Percentiles rank a stretch among this genome's conserved stretches.
Conservation (phyloP, 495 filamentous ascomycete genomes). For the Apiosordaria backusii region DNA sequence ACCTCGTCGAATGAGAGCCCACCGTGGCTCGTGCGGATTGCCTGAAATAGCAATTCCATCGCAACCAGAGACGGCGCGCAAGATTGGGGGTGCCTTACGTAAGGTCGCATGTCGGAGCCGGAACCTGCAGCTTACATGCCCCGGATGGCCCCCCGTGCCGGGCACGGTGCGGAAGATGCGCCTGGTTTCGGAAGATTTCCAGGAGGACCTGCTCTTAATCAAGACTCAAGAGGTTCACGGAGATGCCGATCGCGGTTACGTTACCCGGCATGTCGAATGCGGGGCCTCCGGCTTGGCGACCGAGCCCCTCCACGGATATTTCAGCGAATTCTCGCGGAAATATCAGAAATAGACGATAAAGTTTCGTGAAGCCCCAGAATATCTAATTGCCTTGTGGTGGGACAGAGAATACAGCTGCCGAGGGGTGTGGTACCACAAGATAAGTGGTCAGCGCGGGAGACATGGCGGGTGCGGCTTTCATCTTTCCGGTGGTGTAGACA, state of each 20-base stretch:
- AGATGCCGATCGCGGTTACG: neutral
- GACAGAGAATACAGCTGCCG: neutral
- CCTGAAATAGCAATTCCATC: neutral
- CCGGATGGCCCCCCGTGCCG: neutral
- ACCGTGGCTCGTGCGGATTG: neutral
- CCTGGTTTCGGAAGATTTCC: neutral
- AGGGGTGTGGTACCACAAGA: constrained; percentile 1
- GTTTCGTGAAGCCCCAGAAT: neutral
- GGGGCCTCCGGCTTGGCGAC: neutral
- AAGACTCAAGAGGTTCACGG: neutral
- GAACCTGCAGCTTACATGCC: neutral
- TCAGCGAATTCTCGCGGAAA: neutral
- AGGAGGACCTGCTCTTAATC: neutral
- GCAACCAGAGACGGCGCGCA: neutral
- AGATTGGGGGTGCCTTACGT: neutral
- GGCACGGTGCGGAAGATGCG: neutral
- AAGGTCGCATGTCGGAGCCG: neutral
- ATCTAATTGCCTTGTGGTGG: neutral
- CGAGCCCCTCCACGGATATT: neutral
- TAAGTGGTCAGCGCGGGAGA: neutral
- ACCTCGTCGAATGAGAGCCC: neutral
- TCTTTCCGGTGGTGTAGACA: constrained; percentile 1
- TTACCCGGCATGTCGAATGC: neutral
- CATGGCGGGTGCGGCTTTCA: neutral
- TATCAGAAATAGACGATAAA: neutral